phyloP scores from a whole-genome alignment of 2,329 filamentous ascomycete species.

The Fusarium chaquense region DNA sequence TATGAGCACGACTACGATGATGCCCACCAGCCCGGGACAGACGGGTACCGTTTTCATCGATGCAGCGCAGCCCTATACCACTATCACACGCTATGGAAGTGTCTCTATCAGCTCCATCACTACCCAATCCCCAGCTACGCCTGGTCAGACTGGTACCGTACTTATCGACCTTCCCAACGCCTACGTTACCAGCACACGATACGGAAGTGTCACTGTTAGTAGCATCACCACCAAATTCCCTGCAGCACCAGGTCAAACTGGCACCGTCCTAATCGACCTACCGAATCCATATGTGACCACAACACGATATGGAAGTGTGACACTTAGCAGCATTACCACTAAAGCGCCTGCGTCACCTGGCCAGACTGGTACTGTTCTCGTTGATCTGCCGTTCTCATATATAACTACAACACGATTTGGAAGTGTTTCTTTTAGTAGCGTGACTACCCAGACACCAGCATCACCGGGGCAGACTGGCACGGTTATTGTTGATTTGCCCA shows the following conservation, averaged over 20 bases:
- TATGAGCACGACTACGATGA: constrained; percentile 3
- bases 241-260: not conserved
- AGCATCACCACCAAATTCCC: not conserved
- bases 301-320: not conserved
- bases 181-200: not conserved
- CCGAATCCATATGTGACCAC: not conserved
- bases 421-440: not conserved
- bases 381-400: not conserved
- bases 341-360: not conserved
- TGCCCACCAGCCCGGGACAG: not conserved
- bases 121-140: not conserved
- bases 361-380: not conserved
- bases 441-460: not conserved
- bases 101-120: not conserved
- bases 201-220: not conserved
- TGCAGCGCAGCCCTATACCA: not conserved
- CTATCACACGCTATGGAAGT: not conserved
- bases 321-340: not conserved
- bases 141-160: not conserved
- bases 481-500: not conserved
- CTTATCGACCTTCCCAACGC: not conserved
- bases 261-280: not conserved
- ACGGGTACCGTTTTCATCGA: constrained; percentile 6
- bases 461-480: not conserved
- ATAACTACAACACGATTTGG: not conserved